phyloP scores from a whole-genome alignment of 75 land plant species.

The Pinus albicaulis region DNA sequence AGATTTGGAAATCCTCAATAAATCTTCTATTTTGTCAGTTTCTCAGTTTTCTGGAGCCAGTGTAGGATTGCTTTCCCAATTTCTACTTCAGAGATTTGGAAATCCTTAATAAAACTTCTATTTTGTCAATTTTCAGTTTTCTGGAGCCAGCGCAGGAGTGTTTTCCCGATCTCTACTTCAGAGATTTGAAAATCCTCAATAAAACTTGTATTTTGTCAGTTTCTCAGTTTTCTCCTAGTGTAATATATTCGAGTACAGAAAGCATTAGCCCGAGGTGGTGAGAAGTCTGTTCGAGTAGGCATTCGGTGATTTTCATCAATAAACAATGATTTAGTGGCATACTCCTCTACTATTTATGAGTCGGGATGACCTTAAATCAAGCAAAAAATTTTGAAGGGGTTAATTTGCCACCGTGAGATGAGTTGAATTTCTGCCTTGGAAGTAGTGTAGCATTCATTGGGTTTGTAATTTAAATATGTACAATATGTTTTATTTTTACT shows the following conservation, averaged over 20 bases:
- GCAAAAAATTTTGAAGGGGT: too few species aligned
- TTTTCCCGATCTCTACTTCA: background rate
- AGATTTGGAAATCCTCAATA: background rate
- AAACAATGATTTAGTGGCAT: too few species aligned
- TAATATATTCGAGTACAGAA: background rate
- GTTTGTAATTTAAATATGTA: too few species aligned
- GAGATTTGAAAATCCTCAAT: background rate
- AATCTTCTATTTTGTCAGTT: background rate
- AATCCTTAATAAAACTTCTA: background rate
- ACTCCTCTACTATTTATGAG: too few species aligned
- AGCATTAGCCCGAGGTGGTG: too few species aligned
- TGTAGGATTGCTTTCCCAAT: conserved; percentile 6
- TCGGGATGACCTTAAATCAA: too few species aligned
- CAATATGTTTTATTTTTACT: too few species aligned
- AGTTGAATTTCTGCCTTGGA: too few species aligned
- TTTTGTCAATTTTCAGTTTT: background rate
- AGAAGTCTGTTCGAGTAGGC: too few species aligned
- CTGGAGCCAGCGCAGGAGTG: background rate
- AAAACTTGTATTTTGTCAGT: background rate
- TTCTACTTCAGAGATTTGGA: background rate
- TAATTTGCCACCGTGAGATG: too few species aligned
- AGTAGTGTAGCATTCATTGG: too few species aligned
- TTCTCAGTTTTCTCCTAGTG: background rate
- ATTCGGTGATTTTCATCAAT: too few species aligned
- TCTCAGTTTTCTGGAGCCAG: conserved; percentile 12